Conservation (phyloP, 2,329 filamentous ascomycete genomes). For the Cladorrhinum sp. region DNA sequence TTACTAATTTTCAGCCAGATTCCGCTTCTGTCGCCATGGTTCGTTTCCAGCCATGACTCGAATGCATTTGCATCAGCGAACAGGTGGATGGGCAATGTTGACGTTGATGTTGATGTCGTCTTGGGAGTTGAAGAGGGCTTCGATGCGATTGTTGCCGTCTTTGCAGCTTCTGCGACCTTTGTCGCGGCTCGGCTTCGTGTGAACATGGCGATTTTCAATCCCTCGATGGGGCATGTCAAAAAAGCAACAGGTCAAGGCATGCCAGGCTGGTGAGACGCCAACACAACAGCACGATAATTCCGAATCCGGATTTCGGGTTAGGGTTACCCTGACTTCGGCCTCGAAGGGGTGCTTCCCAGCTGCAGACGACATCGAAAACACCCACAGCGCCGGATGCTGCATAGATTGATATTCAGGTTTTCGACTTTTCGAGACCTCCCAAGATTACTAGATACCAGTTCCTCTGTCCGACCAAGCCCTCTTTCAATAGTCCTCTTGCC, state of each 20-base stretch:
- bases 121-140: background rate
- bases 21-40: slow-evolving; percentile 35
- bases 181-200: slow-evolving; percentile 10
- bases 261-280: background rate
- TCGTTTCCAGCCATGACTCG: slow-evolving; percentile 40
- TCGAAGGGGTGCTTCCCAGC: no score
- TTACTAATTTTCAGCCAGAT: slow-evolving; percentile 50
- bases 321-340: no score
- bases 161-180: slow-evolving; percentile 1
- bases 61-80: slow-evolving; percentile 33
- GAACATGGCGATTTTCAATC: slow-evolving; percentile 1
- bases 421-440: no score
- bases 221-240: background rate
- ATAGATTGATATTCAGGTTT: no score
- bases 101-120: background rate
- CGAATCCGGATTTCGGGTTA: background rate
- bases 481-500: no score
- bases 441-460: no score
- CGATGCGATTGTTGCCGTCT: background rate
- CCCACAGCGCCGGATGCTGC: no score
- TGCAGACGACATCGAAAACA: no score
- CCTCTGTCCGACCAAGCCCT: no score
- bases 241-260: background rate
- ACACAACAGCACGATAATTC: background rate
- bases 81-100: slow-evolving; percentile 23